Evolutionary conservation across 2,329 filamentous ascomycete species (phyloP).

Genomic region (Cladorrhinum sp.): DNA sequence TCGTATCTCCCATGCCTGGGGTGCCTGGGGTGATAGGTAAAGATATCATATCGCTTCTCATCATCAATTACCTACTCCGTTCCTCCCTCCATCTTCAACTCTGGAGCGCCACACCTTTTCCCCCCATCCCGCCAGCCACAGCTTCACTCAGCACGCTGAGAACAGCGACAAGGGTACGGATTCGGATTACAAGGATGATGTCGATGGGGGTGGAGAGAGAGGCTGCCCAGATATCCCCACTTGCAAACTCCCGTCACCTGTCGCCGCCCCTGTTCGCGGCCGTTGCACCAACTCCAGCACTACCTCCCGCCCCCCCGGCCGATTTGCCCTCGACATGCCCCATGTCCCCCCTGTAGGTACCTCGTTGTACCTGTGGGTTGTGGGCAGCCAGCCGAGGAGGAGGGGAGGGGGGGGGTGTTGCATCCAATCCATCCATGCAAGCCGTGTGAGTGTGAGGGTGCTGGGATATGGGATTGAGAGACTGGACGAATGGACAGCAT

Average conservation of each 20-base stretch:
- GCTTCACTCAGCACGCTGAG: too few species aligned
- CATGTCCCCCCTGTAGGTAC: constrained; percentile 15
- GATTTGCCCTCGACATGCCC: constrained; percentile 14
- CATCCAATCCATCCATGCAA: constrained; percentile 17
- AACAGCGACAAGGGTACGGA: not conserved
- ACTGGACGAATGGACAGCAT: not conserved
- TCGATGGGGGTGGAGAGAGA: constrained; percentile 17
- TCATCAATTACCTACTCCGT: too few species aligned
- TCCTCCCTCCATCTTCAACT: too few species aligned
- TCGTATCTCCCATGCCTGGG: too few species aligned
- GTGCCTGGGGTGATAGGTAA: too few species aligned
- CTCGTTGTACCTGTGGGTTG: constrained; percentile 21
- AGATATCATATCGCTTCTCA: too few species aligned
- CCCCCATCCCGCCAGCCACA: not conserved
- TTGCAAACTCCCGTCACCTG: constrained; percentile 20
- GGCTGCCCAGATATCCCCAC: constrained; percentile 8
- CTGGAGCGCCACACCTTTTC: not conserved
- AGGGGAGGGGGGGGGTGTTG: constrained; percentile 9
- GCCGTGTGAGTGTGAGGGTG: not conserved
- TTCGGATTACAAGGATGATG: constrained; percentile 10
- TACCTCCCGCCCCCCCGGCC: constrained; percentile 18
- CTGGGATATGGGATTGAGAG: not conserved
- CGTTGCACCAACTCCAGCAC: constrained; percentile 26
- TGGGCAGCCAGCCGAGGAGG: constrained; percentile 7
- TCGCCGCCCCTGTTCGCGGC: constrained; percentile 21